Evolutionary conservation across 441 rosid species (phyloP).

Genomic region (Erysimum pusillum): DNA sequence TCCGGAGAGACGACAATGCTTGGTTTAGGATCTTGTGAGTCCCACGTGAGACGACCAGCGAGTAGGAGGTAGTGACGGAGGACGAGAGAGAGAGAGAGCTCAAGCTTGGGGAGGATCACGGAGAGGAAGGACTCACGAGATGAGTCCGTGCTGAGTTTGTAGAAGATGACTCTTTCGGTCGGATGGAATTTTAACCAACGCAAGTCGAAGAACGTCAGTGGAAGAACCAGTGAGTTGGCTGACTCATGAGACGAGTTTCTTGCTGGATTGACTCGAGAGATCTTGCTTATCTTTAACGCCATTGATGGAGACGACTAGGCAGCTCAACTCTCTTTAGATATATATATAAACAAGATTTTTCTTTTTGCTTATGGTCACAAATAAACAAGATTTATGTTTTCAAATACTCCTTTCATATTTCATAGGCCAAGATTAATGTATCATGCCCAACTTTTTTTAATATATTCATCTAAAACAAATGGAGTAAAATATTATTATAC

Average conservation of each 20-base stretch:
- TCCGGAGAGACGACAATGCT: not conserved
- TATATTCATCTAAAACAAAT: not conserved
- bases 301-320: not conserved
- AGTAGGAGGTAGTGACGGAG: slow-evolving; percentile 33
- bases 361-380: not conserved
- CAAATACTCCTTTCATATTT: not conserved
- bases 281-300: slow-evolving; percentile 13
- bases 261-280: slow-evolving; percentile 25
- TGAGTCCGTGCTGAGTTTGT: slow-evolving; percentile 9
- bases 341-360: not conserved
- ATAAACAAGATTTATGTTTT: too few relatives aligned
- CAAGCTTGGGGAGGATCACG: slow-evolving; percentile 27
- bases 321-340: not conserved
- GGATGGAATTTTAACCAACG: slow-evolving; percentile 4
- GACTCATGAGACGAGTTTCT: slow-evolving; percentile 15
- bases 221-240: not conserved
- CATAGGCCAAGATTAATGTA: not conserved
- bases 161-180: slow-evolving; percentile 30
- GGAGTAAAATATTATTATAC: not conserved
- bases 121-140: slow-evolving; percentile 20
- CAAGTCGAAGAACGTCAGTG: slow-evolving; percentile 36
- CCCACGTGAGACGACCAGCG: slow-evolving; percentile 24
- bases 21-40: slow-evolving; percentile 25
- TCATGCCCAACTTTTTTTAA: not conserved
- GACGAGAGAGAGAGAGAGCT: slow-evolving; percentile 29